Evolutionary conservation across 352 stramenopile species (phyloP), one percentile per base, ranked within the genome.

Genomic region (Globisporangium okanoganense): DNA sequence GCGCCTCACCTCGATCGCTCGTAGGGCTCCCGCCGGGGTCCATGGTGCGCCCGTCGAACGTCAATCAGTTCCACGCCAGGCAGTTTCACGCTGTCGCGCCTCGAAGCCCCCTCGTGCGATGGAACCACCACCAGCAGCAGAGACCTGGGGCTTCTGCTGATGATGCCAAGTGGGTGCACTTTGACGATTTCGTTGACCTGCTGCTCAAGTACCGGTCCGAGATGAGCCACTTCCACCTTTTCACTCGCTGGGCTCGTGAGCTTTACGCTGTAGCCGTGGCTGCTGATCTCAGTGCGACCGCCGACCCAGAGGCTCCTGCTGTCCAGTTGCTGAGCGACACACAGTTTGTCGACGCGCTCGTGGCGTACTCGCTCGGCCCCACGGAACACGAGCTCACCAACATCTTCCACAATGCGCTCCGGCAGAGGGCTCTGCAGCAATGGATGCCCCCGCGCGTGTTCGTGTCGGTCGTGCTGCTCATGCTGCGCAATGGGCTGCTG

Each of bases 171-270:
- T 92, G 75, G 69, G 29, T 90, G 6, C 79, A 70, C 69, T 88
- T 88, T 10, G 76, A 81, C 5, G 79, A 88, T 25, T 58, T 90
- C 25, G 58, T 90, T 5, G 71, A 76, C 14, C 24, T 92, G 50
- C 45, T 92, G 58, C 71, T 78, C 16, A 83, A 81, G 41, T 92
- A 90, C 53, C 71, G 70, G 5, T 61, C 67, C 24, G 71, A 85
- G 48, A 88, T 88, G 78, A 76, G 70, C 53, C 75, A 84, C 54
- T 92, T 92, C 58, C 78, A 92, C 40, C 60, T 75, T 22, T 85
- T 87, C 48, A 65, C 73, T 8, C 71, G 73, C 31, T 88, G 82
- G 78, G 65, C 73, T 3, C 63, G 72, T 20, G 82, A 90, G 48
- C 67, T 86, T 2, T 90, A 88, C 48, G 49, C 66, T 14, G 61